Evolutionary conservation across 2,329 filamentous ascomycete species (phyloP).

Genomic region (Ampelomyces quisqualis): DNA sequence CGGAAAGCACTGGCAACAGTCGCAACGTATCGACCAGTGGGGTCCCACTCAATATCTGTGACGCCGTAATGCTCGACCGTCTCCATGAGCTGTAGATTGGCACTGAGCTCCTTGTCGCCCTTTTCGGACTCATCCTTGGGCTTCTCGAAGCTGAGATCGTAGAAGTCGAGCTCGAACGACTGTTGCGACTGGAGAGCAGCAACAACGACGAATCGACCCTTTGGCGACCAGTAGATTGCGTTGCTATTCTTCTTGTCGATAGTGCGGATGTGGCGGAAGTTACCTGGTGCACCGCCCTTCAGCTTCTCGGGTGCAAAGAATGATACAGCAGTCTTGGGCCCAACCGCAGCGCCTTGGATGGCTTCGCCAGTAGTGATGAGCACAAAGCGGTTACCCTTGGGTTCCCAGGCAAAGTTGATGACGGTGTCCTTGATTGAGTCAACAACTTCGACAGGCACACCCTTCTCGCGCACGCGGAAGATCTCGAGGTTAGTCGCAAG

Average conservation of each 20-base stretch:
- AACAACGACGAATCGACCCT: conserved; percentile 90
- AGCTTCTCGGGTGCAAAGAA: conserved; percentile 97
- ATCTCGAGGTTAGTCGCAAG: conserved; percentile 96
- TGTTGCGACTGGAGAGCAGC: conserved; percentile 91
- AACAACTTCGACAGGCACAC: conserved; percentile 95
- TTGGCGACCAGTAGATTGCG: conserved; percentile 98
- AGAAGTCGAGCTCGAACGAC: conserved; percentile 95
- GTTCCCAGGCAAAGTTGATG: conserved; percentile 99
- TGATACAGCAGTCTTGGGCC: conserved; percentile 88
- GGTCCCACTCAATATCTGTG: conserved; percentile 97
- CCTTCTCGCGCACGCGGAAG: conserved; percentile 96
- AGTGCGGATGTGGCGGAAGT: conserved; percentile 94
- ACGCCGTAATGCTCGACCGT: conserved; percentile 94
- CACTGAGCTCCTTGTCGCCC: conserved; percentile 87
- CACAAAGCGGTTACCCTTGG: conserved; percentile 95
- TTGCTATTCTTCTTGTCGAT: conserved; percentile 99
- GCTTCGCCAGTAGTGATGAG: conserved; percentile 93
- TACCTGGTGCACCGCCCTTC: conserved; percentile 78
- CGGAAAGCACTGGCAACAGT: conserved; percentile 95
- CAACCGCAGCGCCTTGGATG: conserved; percentile 72
- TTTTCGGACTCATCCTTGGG: conserved; percentile 80
- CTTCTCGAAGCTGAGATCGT: conserved; percentile 89
- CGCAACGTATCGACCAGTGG: conserved; percentile 89
- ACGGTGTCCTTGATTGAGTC: conserved; percentile 98
- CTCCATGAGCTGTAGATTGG: conserved; percentile 94